Base-by-base conservation (phyloP, 768 basidiomycete species). In the Clavulina sp. region DNA sequence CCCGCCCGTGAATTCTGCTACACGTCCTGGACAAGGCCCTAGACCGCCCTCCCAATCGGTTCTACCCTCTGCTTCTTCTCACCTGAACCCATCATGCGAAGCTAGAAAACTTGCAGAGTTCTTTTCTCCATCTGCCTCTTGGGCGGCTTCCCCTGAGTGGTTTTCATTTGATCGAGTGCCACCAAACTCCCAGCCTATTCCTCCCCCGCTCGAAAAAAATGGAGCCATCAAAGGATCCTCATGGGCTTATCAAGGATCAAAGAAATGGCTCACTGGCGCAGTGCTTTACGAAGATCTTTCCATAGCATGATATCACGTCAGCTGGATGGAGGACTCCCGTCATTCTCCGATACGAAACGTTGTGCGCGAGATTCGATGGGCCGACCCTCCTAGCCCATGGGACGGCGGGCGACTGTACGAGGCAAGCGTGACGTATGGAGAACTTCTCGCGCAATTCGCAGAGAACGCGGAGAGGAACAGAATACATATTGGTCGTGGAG, bases 381-480 rank as follows among this genome's bases (percentile, higher is more conserved):
- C 24, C 26, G 9, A 9, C 43, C 43, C 43, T 46, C 43, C 43
- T 9, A 9, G 16, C 9, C 43, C 43, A 46, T 46, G 43, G 43
- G 26, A 9, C 43, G 13, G 43, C 43, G 63, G 61, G 0, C 59
- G 60, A 38, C 64, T 77, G 4, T 58, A 66, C 13, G 63, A 60
- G 2, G 74, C 74, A 5, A 65, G 68, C 58, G 68, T 71, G 60
- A 66, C 63, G 32, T 75, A 76, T 56, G 75, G 74, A 31, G 70
- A 72, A 47, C 66, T 66, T 1, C 63, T 77, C 34, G 73, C 70
- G 0, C 60, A 61, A 23, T 77, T 68, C 57, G 75, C 72, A 18
- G 70, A 72, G 57, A 60, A 63, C 26, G 75, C 69, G 55, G 65
- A 66, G 34, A 69, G 62, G 2, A 62, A 67, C 1, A 70, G 71